Evolutionary conservation across 176 grass and related monocot genomes (phyloP), one percentile per base, ranked within the genome.

Genomic region (Pontederia paniculata): DNA sequence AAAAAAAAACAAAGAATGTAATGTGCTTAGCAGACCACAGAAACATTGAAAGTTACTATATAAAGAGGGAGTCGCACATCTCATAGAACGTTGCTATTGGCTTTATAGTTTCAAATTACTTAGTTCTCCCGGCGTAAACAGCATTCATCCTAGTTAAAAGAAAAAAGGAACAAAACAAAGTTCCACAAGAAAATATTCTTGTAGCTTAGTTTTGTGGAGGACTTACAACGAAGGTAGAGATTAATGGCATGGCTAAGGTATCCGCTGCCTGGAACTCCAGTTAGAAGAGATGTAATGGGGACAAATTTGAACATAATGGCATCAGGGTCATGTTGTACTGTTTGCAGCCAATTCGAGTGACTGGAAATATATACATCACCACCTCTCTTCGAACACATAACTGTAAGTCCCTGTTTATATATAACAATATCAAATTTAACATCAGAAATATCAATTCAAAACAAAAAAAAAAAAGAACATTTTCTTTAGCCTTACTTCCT

Each of bases 231-330:
- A 74, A 98, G 86, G 77, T 98, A 98, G 52, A 98, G 64, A 81
- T 98, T 98, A 49, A 98, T 98, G 52, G 93, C 93, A 74, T 98
- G 93, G 66, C 93, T 98, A 47, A 98, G 93, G 69, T 91, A 98
- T 73, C 93, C 93, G 45, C 93, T 91, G 44, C 93, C 93, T 50
- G 83, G 93, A 73, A 98, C 72, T 17, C 93, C 93, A 46, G 86
- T 91, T 57, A 98, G 83, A 82, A 98, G 93, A 70, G 93, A 91
- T 63, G 93, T 98, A 53, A 98, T 84, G 17, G 93, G 86, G 60
- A 98, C 80, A 79, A 91, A 98, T 81, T 98, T 98, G 55, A 98
- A 91, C 28, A 81, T 44, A 71, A 98, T 82, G 48, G 93, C 86
- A 74, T 91, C 93, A 69, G 93, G 93, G 57, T 88, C 84, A 69